Percentiles rank a stretch among this genome's conserved stretches.
phyloP scores from a whole-genome alignment of 805 yeast species.

The Sugiyamaella valdiviana region DNA sequence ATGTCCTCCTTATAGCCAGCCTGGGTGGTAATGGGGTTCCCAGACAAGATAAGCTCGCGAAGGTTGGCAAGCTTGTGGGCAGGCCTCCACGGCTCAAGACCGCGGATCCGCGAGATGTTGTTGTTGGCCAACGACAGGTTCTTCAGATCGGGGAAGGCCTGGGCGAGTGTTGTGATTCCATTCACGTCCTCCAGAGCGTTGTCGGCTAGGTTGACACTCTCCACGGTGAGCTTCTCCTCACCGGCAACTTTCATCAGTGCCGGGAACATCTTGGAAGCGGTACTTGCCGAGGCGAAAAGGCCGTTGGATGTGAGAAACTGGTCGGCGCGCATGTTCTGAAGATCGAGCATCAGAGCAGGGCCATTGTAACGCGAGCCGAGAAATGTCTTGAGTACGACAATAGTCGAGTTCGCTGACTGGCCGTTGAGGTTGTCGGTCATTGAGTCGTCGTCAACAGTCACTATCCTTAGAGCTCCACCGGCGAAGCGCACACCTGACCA shows the following conservation, averaged over 20 bases:
- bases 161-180: constrained; percentile 57
- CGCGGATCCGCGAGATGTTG: constrained; percentile 49
- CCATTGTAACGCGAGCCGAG: constrained; percentile 63
- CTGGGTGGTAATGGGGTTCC: constrained; percentile 61
- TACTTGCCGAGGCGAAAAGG: constrained; percentile 52
- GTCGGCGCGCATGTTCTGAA: constrained; percentile 60
- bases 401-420: constrained; percentile 35
- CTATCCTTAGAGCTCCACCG: constrained; percentile 56
- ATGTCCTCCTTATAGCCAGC: constrained; percentile 54
- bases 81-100: constrained; percentile 62
- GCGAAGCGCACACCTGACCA: constrained; percentile 81
- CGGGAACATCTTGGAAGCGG: constrained; percentile 77
- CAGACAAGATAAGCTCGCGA: constrained; percentile 69
- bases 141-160: constrained; percentile 64
- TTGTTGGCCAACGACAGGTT: constrained; percentile 81
- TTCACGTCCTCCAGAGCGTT: constrained; percentile 60
- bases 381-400: constrained; percentile 56
- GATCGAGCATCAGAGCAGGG: constrained; percentile 57
- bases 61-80: constrained; percentile 59
- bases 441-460: constrained; percentile 27
- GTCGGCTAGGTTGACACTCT: constrained; percentile 47
- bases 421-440: constrained; percentile 9
- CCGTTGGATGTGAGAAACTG: constrained; percentile 55
- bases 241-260: constrained; percentile 83
- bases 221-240: constrained; percentile 42